Conservation (phyloP, 2,329 filamentous ascomycete genomes). For the Drechslerella dactyloides region DNA sequence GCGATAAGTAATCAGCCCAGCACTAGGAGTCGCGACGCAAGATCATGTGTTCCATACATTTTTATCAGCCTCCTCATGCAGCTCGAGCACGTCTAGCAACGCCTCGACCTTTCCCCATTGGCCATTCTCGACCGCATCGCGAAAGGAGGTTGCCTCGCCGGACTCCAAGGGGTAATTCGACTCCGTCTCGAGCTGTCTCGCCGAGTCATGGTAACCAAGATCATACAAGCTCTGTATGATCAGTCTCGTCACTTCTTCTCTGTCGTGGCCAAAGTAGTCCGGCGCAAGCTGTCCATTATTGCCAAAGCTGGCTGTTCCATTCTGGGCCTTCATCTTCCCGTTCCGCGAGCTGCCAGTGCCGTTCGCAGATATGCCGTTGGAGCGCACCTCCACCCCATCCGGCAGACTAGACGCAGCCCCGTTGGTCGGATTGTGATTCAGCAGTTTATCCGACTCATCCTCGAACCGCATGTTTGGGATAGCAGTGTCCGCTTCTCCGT, state of each 20-base stretch:
- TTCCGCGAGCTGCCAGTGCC: conserved; percentile 27
- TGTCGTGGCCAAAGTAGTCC: conserved; percentile 80
- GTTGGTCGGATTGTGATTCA: conserved; percentile 38
- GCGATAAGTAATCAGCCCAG: conserved; percentile 36
- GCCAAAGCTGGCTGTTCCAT: conserved; percentile 15
- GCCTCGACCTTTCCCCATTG: conserved; percentile 85
- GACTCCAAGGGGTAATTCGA: conserved; percentile 90
- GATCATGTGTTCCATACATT: conserved; percentile 63
- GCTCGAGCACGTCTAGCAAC: conserved; percentile 75
- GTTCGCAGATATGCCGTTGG: conserved; percentile 33
- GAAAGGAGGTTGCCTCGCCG: conserved; percentile 82
- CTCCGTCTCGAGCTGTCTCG: conserved; percentile 74
- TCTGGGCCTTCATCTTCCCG: conserved; percentile 36
- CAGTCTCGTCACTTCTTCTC: conserved; percentile 90
- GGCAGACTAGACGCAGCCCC: conserved; percentile 25
- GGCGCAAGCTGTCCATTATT: conserved; percentile 28
- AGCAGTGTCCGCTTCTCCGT: conserved; percentile 43
- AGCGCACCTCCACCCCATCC: conserved; percentile 7
- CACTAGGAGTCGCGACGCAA: background rate
- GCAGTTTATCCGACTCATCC: conserved; percentile 41
- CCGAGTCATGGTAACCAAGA: conserved; percentile 81
- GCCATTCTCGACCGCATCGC: conserved; percentile 78
- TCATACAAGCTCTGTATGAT: conserved; percentile 89
- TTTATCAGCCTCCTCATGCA: conserved; percentile 76
- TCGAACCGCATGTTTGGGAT: conserved; percentile 45